Evolutionary conservation across 1,284 basidiomycete species (phyloP).

Genomic region (Ustilago bromivora): DNA sequence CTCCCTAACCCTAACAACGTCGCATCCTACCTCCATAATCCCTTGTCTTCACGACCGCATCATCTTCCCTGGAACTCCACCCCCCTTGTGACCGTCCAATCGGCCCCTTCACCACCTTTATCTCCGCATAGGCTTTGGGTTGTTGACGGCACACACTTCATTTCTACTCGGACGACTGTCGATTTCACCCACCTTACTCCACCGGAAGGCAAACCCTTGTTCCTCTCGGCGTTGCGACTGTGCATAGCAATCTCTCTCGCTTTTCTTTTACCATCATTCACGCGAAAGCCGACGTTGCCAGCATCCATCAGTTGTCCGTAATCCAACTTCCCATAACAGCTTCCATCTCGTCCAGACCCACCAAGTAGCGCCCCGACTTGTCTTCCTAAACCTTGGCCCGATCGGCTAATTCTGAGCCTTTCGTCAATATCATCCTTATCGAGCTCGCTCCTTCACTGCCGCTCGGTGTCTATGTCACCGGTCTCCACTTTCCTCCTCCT

Average conservation of each 20-base stretch:
- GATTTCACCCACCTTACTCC: not conserved
- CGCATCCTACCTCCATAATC: not conserved
- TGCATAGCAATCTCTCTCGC: no score
- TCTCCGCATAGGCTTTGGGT: slow-evolving; percentile 1
- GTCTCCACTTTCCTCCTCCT: slow-evolving; percentile 11
- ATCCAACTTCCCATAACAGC: not conserved
- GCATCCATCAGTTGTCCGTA: not conserved
- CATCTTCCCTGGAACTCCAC: not conserved
- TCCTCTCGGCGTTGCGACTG: not conserved
- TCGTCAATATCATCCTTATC: not conserved
- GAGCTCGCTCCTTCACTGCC: not conserved
- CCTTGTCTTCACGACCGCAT: not conserved
- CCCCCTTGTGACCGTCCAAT: not conserved
- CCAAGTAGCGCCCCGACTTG: not conserved
- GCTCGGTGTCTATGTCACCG: not conserved
- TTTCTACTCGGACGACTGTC: not conserved
- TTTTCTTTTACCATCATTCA: not conserved
- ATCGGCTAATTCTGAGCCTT: not conserved
- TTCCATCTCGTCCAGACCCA: not conserved
- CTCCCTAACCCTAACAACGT: not conserved
- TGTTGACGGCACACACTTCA: not conserved
- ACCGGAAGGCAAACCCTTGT: not conserved
- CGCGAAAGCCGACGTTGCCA: not conserved
- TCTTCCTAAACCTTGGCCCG: not conserved
- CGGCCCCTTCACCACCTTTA: not conserved